These are phyloP conservation scores for Cladophialophora psammophila DNA, from an alignment of 2,329 filamentous ascomycete genomes.

Conservation along the genomic window DNA sequence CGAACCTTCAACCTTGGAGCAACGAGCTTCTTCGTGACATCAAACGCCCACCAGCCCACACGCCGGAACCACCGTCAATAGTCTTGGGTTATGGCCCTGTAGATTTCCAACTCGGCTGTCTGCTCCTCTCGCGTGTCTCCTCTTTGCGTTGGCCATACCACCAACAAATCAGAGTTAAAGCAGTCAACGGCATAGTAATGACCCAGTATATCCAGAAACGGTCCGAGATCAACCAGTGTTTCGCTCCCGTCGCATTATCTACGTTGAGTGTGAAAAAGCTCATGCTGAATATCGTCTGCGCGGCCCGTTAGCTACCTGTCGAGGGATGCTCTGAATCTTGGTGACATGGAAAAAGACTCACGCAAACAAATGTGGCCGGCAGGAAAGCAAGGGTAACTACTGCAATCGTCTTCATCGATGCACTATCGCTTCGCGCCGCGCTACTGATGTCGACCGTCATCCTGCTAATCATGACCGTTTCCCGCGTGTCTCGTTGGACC, in stretches of 20 bases:
- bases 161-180: conserved; percentile 42
- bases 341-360: conserved; percentile 41
- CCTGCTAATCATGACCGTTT: conserved; percentile 44
- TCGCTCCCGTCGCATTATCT: conserved; percentile 27
- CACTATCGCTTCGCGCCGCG: conserved; percentile 43
- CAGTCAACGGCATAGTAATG: conserved; percentile 44
- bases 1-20: neutral
- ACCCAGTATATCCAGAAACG: conserved; percentile 47
- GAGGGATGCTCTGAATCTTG: conserved; percentile 27
- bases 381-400: conserved; percentile 47
- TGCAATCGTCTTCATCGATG: conserved; percentile 48
- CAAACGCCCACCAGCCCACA: neutral
- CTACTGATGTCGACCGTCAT: conserved; percentile 43
- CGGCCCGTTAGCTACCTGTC: conserved; percentile 45
- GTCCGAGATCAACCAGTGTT: conserved; percentile 41
- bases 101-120: neutral
- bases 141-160: conserved; percentile 24
- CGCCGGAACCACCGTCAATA: neutral
- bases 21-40: neutral
- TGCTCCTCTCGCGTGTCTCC: neutral
- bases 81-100: neutral
- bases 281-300: conserved; percentile 47
- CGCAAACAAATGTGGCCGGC: conserved; percentile 50
- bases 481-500: conserved; percentile 44
- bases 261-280: conserved; percentile 46